Evolutionary conservation across 1,284 basidiomycete genomes (phyloP).

Genomic region (Cutaneotrichosporon sp.): DNA sequence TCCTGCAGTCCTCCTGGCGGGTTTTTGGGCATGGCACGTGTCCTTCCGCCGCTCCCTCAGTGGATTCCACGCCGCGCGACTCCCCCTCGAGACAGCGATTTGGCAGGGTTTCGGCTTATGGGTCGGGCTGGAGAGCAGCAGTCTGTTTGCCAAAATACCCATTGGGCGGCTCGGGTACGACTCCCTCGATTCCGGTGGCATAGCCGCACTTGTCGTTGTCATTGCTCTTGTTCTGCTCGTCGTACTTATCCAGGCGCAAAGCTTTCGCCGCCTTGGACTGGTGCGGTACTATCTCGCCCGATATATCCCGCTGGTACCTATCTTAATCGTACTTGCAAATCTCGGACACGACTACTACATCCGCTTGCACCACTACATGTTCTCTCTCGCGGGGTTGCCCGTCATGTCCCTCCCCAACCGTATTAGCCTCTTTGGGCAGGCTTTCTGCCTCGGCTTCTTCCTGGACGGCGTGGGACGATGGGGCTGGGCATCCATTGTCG

Average conservation of each 20-base stretch:
- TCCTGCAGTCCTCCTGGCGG: slow-evolving; percentile 27
- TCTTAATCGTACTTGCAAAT: slow-evolving; percentile 33
- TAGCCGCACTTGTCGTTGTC: slow-evolving; percentile 29
- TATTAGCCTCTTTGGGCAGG: slow-evolving; percentile 33
- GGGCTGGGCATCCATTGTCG: slow-evolving; percentile 43
- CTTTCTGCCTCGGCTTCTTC: slow-evolving; percentile 40
- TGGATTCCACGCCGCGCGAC: slow-evolving; percentile 23
- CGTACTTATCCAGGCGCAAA: slow-evolving; percentile 32
- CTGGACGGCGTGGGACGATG: slow-evolving; percentile 43
- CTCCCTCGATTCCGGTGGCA: slow-evolving; percentile 25
- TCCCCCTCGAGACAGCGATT: slow-evolving; percentile 33
- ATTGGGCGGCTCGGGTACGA: slow-evolving; percentile 39
- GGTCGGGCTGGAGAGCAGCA: slow-evolving; percentile 41
- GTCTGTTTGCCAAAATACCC: slow-evolving; percentile 39
- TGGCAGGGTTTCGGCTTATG: slow-evolving; percentile 45
- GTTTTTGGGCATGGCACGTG: slow-evolving; percentile 40
- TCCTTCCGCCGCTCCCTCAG: slow-evolving; percentile 29
- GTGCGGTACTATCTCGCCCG: slow-evolving; percentile 38
- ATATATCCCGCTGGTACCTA: slow-evolving; percentile 39
- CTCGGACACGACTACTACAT: slow-evolving; percentile 33
- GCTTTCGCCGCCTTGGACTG: slow-evolving; percentile 31
- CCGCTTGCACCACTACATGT: slow-evolving; percentile 41
- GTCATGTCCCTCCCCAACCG: slow-evolving; percentile 39
- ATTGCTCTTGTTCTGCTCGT: slow-evolving; percentile 26
- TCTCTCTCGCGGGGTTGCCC: slow-evolving; percentile 33